Base-by-base conservation (phyloP, 306 rosid species). In the Morella rubra region DNA sequence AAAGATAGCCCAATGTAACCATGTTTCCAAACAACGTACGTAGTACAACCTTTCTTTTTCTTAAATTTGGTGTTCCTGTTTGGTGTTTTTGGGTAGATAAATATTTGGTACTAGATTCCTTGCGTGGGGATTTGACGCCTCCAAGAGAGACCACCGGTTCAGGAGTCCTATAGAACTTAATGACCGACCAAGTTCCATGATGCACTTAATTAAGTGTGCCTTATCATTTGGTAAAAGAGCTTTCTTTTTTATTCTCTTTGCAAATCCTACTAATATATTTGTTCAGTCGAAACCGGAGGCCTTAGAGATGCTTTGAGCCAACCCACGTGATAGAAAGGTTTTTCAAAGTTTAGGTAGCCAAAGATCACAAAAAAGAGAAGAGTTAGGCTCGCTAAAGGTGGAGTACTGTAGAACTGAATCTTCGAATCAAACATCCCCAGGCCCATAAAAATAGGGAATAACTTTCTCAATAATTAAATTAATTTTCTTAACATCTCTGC, bases 301-400 rank as follows among this genome's bases (percentile, higher is more conserved):
- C 68, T 27, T 44, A 32, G 69, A 75, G 85, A 81, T 79, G 81
- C 84, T 81, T 83, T 49, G 56, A 67, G 84, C 71, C 59, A 77
- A 72, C 15, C 75, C 87, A 73, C 59, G 81, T 85, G 89, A 80
- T 42, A 41, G 32, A 80, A 67, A 76, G 62, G 22, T 51, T 27
- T 79, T 77, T 76, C 80, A 75, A 65, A 69, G 20, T 53, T 3
- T 75, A 68, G 44, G 56, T 65, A 54, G 49, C 61, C 55, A 55
- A 80, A 62, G 44, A 77, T 77, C 58, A 85, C 89, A 85, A 86
- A 82, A 73, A 78, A 20, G 56, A 54, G 5, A 82, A 75, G 73
- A 72, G 87, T 90, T 90, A 81, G 91, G 90, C 84, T 78, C 47
- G 69, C 68, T 1, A 6, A 22, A 13, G 61, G 70, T 76, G 82